Evolutionary conservation across 768 basidiomycete species (phyloP), one percentile per base, ranked within the genome.

Genomic region (Agrocybe pediades): DNA sequence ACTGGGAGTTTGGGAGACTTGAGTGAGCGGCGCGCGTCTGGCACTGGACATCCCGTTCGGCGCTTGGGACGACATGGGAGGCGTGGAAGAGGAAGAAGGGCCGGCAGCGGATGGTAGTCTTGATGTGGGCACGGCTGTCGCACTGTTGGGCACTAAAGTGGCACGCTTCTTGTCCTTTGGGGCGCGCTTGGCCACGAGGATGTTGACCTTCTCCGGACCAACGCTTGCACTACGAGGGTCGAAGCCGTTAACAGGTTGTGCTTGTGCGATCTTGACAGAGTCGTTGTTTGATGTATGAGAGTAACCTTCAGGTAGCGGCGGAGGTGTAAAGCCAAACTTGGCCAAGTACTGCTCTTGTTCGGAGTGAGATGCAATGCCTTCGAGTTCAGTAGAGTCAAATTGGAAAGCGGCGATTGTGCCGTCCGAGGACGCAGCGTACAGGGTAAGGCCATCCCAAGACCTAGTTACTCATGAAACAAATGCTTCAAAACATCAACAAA

Each of bases 361-460:
- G 9, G 78, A 75, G 61, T 82, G 80, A 3, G 87, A 83, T 2
- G 90, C 86, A 30, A 93, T 87, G 27, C 92, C 92, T 65, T 91
- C 90, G 2, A 92, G 73, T 68, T 93, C 92, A 26, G 85, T 82
- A 1, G 83, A 65, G 39, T 90, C 87, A 62, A 98, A 98, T 59
- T 82, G 78, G 71, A 97, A 91, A 1, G 88, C 92, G 1, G 87
- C 92, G 50, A 98, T 85, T 0, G 95, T 95, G 1, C 97, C 97
- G 65, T 99, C 97, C 0, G 94, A 96, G 1, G 95, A 97, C 55
- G 91, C 93, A 0, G 94, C 95, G 61, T 96, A 98, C 0, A 99
- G 80, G 2, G 90, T 90, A 41, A 90, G 78, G 8, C 97, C 97
- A 65, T 98, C 95, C 69, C 83, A 84, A 8, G 95, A 95, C 95